Conservation (phyloP, 805 yeast species). For the Kluyveromyces lactis region DNA sequence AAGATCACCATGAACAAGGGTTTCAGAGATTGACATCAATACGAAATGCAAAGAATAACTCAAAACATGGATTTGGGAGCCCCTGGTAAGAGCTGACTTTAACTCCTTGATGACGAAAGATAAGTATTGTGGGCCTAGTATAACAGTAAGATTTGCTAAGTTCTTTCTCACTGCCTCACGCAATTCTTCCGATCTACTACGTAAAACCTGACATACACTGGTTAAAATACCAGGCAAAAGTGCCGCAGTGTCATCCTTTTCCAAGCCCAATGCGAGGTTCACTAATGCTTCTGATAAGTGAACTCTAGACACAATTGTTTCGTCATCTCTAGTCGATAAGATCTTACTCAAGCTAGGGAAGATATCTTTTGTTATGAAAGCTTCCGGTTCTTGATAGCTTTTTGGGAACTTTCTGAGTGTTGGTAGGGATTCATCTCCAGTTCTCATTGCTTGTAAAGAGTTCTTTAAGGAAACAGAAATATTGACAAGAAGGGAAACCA, state of each 20-base stretch:
- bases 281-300: slow-evolving; percentile 78
- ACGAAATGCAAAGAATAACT: slow-evolving; percentile 80
- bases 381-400: slow-evolving; percentile 32
- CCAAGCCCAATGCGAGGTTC: slow-evolving; percentile 53
- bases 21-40: slow-evolving; percentile 42
- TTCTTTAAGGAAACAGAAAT: slow-evolving; percentile 42
- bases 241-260: slow-evolving; percentile 43
- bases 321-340: slow-evolving; percentile 62
- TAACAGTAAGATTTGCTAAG: slow-evolving; percentile 51
- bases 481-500: slow-evolving; percentile 50
- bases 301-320: slow-evolving; percentile 64
- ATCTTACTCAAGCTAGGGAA: slow-evolving; percentile 54
- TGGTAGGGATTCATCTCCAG: slow-evolving; percentile 10
- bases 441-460: slow-evolving; percentile 24
- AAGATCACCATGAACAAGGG: slow-evolving; percentile 58
- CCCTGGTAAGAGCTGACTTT: slow-evolving; percentile 69
- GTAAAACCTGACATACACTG: slow-evolving; percentile 77
- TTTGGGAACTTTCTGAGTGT: slow-evolving; percentile 30
- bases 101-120: slow-evolving; percentile 72
- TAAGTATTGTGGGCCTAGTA: slow-evolving; percentile 68
- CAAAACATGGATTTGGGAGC: slow-evolving; percentile 88
- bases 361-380: slow-evolving; percentile 46
- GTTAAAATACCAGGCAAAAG: slow-evolving; percentile 79
- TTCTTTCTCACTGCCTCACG: slow-evolving; percentile 81
- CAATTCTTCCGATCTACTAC: slow-evolving; percentile 77